Conservation (phyloP, 768 basidiomycete genomes). For the Termitomyces sp. region DNA sequence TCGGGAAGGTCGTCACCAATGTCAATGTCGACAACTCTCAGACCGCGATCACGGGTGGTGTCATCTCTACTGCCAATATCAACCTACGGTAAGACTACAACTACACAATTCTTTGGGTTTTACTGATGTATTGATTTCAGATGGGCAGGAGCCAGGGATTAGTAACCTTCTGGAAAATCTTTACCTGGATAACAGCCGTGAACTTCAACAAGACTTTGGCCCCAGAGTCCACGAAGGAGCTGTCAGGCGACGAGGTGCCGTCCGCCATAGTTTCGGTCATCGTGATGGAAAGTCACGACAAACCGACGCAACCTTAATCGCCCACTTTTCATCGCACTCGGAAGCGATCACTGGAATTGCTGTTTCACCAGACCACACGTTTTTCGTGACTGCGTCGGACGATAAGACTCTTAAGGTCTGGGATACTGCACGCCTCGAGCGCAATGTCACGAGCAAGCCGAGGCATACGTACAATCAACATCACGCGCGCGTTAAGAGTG, state of each 20-base stretch:
- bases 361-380: slow-evolving; percentile 89
- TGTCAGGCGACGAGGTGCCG: slow-evolving; percentile 67
- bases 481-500: slow-evolving; percentile 55
- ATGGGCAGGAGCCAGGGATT: slow-evolving; percentile 87
- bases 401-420: slow-evolving; percentile 93
- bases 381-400: slow-evolving; percentile 91
- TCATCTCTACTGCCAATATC: slow-evolving; percentile 58
- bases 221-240: slow-evolving; percentile 82
- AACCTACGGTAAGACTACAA: slow-evolving; percentile 52
- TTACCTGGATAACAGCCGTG: slow-evolving; percentile 81
- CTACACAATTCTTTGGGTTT: not conserved
- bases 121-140: slow-evolving; percentile 29
- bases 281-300: slow-evolving; percentile 59
- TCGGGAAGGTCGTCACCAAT: slow-evolving; percentile 80
- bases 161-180: slow-evolving; percentile 84
- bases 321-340: slow-evolving; percentile 79
- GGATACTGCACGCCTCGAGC: slow-evolving; percentile 89
- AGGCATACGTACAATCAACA: slow-evolving; percentile 58
- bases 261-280: slow-evolving; percentile 59
- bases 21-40: slow-evolving; percentile 52
- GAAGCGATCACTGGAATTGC: slow-evolving; percentile 75
- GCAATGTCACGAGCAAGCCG: slow-evolving; percentile 87
- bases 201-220: slow-evolving; percentile 88
- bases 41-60: slow-evolving; percentile 39
- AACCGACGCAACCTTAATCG: slow-evolving; percentile 75